These are phyloP conservation scores for Pseudogymnoascus verrucosus DNA, from an alignment of 2,329 filamentous ascomycete species.

Conservation along the genomic window DNA sequence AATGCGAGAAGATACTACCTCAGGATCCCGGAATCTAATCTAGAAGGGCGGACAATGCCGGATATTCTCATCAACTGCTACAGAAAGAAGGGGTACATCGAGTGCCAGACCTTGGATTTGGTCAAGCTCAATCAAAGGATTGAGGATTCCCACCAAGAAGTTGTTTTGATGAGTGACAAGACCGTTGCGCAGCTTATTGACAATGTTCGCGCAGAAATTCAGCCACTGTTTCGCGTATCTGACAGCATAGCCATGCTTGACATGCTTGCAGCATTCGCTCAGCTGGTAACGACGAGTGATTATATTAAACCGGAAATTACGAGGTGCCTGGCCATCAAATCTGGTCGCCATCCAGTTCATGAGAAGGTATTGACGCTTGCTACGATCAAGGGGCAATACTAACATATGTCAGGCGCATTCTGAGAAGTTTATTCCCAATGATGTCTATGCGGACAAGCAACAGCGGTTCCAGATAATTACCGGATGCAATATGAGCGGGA, in stretches of 20 bases:
- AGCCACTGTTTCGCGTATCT: constrained; percentile 71
- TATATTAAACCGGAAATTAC: constrained; percentile 58
- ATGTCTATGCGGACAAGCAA: constrained; percentile 75
- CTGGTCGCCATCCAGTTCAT: constrained; percentile 60
- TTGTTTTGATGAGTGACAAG: constrained; percentile 72
- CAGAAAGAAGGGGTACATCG: constrained; percentile 64
- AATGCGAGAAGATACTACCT: constrained; percentile 73
- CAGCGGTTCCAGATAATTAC: constrained; percentile 88
- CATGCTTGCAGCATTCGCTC: constrained; percentile 71
- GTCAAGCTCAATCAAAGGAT: constrained; percentile 75
- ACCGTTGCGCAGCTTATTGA: constrained; percentile 65
- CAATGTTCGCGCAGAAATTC: constrained; percentile 63
- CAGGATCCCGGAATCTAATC: constrained; percentile 51
- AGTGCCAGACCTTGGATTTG: constrained; percentile 80
- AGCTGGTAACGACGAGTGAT: constrained; percentile 59
- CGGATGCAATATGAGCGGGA: constrained; percentile 96
- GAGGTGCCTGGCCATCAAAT: constrained; percentile 56
- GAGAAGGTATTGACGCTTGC: constrained; percentile 46
- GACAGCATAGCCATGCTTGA: constrained; percentile 83
- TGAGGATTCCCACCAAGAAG: constrained; percentile 72
- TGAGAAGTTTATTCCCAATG: constrained; percentile 73
- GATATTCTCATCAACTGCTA: constrained; percentile 70
- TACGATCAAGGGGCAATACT: not conserved
- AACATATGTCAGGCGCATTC: constrained; percentile 43
- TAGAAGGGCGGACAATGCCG: constrained; percentile 53